phyloP scores from a whole-genome alignment of 768 basidiomycete genomes.

The Boletus insuetus region DNA sequence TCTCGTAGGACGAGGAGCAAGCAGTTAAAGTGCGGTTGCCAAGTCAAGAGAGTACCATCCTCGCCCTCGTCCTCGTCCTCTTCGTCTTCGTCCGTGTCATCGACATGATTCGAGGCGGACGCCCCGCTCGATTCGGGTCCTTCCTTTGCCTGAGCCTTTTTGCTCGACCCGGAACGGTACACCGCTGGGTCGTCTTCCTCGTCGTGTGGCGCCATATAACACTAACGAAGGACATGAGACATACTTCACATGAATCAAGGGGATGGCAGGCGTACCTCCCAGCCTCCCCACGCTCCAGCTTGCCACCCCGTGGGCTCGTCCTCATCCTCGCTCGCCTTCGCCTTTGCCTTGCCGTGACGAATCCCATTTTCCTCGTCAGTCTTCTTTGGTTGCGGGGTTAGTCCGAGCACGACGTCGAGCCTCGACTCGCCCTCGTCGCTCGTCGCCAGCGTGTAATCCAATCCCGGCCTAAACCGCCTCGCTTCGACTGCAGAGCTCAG shows the following conservation, averaged over 20 bases:
- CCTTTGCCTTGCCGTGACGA: constrained; percentile 30
- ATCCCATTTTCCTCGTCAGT: constrained; percentile 6
- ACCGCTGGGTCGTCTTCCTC: constrained; percentile 95
- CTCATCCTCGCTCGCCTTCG: constrained; percentile 25
- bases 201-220: constrained; percentile 93
- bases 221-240: constrained; percentile 40
- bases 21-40: constrained; percentile 87
- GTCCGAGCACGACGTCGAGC: constrained; percentile 81
- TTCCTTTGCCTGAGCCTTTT: constrained; percentile 26
- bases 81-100: constrained; percentile 29
- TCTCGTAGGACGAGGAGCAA: constrained; percentile 88
- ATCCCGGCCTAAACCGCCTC: constrained; percentile 83
- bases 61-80: constrained; percentile 51
- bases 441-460: constrained; percentile 94
- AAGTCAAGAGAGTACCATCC: constrained; percentile 76
- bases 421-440: constrained; percentile 78
- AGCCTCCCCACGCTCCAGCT: constrained; percentile 82
- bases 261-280: constrained; percentile 63
- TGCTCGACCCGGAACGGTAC: constrained; percentile 65
- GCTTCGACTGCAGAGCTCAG: constrained; percentile 74
- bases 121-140: constrained; percentile 8
- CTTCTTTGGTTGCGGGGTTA: constrained; percentile 58
- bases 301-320: constrained; percentile 54
- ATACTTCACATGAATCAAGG: background rate
- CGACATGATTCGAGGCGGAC: constrained; percentile 13